phyloP scores from a whole-genome alignment of 306 rosid species.

The Cicer cuneatum region DNA sequence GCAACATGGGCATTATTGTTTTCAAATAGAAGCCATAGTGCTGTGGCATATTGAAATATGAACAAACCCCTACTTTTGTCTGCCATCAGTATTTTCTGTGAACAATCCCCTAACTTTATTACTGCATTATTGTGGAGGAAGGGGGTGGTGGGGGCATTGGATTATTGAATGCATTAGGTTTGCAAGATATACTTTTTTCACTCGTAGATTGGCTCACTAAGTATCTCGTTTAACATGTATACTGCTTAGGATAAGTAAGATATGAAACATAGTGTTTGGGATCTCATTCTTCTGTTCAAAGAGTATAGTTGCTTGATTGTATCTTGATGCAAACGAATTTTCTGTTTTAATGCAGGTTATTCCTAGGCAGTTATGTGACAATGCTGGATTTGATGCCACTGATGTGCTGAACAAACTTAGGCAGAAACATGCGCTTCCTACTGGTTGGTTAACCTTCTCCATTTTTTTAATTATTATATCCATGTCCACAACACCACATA shows the following conservation, averaged over 20 bases:
- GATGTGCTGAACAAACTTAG: constrained; percentile 95
- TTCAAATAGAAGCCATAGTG: background rate
- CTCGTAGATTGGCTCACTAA: background rate
- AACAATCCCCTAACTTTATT: background rate
- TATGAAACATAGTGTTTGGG: constrained; percentile 5
- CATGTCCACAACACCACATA: background rate
- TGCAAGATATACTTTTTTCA: constrained; percentile 18
- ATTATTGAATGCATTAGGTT: background rate
- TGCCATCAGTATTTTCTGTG: background rate
- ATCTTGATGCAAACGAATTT: constrained; percentile 29
- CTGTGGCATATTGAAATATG: background rate
- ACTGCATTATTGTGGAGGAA: background rate
- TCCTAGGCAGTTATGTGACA: constrained; percentile 96
- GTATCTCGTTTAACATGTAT: constrained; percentile 22
- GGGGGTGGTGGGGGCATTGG: constrained; percentile 9
- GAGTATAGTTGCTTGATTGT: constrained; percentile 4
- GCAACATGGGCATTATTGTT: background rate
- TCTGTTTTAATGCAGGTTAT: constrained; percentile 68
- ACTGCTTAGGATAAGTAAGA: background rate
- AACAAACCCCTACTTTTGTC: background rate
- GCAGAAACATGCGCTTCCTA: constrained; percentile 91
- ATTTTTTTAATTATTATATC: too few relatives aligned
- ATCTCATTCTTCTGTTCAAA: constrained; percentile 1
- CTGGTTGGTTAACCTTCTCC: constrained; percentile 59
- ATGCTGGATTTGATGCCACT: constrained; percentile 98